Evolutionary conservation across 495 filamentous ascomycete species (phyloP).

Genomic region (Talaromyces thailandensis): DNA sequence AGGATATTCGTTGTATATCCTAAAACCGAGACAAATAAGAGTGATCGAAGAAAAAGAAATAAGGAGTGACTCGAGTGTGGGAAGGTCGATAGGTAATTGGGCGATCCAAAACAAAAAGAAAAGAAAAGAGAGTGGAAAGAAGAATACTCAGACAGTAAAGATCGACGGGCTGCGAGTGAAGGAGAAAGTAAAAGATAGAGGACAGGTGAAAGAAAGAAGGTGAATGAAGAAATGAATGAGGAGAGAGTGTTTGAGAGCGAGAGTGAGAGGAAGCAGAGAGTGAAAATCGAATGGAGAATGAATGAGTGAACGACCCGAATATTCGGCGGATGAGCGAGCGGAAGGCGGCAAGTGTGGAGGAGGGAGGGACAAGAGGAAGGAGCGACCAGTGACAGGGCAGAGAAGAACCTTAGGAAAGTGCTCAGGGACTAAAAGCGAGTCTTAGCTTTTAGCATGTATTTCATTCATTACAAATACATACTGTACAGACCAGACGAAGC

Average conservation of each 20-base stretch:
- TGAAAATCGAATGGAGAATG: neutral
- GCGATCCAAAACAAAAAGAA: slow-evolving; percentile 10
- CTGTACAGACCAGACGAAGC: neutral
- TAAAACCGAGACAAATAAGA: slow-evolving; percentile 6
- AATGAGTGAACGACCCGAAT: neutral
- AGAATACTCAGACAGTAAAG: slow-evolving; percentile 3
- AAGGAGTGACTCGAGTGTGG: slow-evolving; percentile 9
- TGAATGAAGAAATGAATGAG: slow-evolving; percentile 4
- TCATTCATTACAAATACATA: neutral
- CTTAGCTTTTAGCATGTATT: neutral
- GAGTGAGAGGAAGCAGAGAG: neutral
- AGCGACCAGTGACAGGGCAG: neutral
- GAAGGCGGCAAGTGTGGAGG: neutral
- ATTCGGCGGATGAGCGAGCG: neutral
- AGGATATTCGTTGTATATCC: neutral
- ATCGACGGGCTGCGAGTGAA: slow-evolving; percentile 6
- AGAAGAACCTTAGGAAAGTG: slow-evolving; percentile 1
- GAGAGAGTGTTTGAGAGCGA: slow-evolving; percentile 4
- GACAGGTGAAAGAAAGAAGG: neutral
- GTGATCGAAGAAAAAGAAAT: slow-evolving; percentile 9
- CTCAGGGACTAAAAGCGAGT: neutral
- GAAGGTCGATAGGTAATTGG: slow-evolving; percentile 7
- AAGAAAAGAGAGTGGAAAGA: slow-evolving; percentile 11
- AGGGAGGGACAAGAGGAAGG: neutral
- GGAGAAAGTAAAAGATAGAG: slow-evolving; percentile 4